Evolutionary conservation across 2,329 filamentous ascomycete genomes (phyloP), one percentile per base, ranked within the genome.

Genomic region (Helotiales sp.): DNA sequence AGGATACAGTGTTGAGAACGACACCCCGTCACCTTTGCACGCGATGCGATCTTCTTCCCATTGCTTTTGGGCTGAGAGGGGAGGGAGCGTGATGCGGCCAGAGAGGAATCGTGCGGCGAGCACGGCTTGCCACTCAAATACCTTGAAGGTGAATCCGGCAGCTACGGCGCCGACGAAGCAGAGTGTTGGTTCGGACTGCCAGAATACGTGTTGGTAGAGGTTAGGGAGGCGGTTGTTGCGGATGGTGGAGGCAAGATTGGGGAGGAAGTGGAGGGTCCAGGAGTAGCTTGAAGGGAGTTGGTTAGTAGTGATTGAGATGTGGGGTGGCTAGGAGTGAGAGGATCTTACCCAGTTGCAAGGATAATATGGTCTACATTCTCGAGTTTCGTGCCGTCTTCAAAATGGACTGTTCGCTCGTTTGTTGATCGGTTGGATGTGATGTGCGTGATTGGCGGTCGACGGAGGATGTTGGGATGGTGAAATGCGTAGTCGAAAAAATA

Each of bases 51-150:
- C 83, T 1, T 74, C 72, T 71, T 91, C 88, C 89, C 88, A 91
- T 22, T 72, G 75, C 37, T 79, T 72, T 79, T 87, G 86, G 63
- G 84, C 85, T 13, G 79, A 77, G 0, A 78, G 24, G 0, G 82
- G 70, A 0, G 88, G 89, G 1, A 90, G 76, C 0, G 71, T 77
- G 0, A 82, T 83, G 1, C 86, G 80, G 0, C 86, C 86, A 0
- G 88, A 84, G 0, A 90, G 80, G 1, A 89, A 76, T 0, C 88
- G 80, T 1, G 88, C 88, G 0, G 84, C 86, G 1, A 86, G 81
- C 0, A 90, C 87, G 6, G 87, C 87, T 73, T 91, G 88, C 86
- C 87, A 90, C 77, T 91, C 89, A 64, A 89, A 90, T 32, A 90
- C 83, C 74, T 88, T 89, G 78, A 91, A 91, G 0, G 89, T 91